Base-by-base conservation (phyloP, 495 filamentous ascomycete genomes). In the Penicillium mononematosum region DNA sequence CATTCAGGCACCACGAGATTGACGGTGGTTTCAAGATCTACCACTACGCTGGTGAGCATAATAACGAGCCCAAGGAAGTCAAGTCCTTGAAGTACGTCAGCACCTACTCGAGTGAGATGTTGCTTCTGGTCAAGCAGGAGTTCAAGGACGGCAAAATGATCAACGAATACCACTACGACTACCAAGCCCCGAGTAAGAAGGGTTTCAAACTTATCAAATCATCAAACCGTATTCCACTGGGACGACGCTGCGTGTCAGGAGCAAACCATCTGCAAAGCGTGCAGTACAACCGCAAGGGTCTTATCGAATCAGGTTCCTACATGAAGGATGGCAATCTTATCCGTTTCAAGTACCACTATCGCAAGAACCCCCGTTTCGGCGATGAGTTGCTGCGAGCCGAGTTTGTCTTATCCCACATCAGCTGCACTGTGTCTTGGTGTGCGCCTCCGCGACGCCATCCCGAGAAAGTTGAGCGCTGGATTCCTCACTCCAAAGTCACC, bases 381-480 rank as follows among this genome's bases (percentile, higher is more conserved):
- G 83, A 83, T 57, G 82, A 83, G 53, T 70, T 85, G 12, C 75
- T 85, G 6, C 75, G 83, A 42, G 83, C 78, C 5, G 83, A 85
- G 55, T 85, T 79, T 58, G 74, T 77, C 4, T 66, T 85, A 51
- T 72, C 77, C 14, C 80, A 84, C 58, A 78, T 83, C 60, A 81
- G 73, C 52, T 79, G 75, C 53, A 79, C 75, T 14, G 80, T 85
- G 0, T 77, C 78, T n/a, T 86, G 83, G 83, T 81, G 78, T 66
- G 80, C 79, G 17, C 78, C 83, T 49, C 82, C 82, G 6, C 69
- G 71, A 39, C 69, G 76, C 12, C 78, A 81, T 57, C 72, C 78
- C 5, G 75, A 82, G 50, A 82, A 79, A 66, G 67, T 77, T 19
- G 78, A 85, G 20, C 72, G 73, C 43, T 86, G 83, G 82, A 83